A percentile compares a stretch with the other conserved stretches of the same genome.
Conservation (phyloP, 2,329 filamentous ascomycete species). For the Aspergillus caelatus region DNA sequence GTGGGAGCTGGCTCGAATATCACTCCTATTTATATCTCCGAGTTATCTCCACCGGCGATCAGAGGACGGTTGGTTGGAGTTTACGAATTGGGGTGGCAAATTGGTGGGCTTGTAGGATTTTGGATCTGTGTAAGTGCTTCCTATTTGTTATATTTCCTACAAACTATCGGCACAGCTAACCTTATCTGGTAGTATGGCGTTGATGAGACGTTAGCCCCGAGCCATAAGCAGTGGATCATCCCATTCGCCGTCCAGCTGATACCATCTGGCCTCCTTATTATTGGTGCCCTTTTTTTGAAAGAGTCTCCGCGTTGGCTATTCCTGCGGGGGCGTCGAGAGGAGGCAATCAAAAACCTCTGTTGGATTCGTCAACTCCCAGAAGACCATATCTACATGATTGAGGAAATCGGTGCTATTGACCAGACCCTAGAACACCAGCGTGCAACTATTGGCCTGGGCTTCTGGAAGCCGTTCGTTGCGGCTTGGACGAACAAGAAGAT, state of each 20-base stretch:
- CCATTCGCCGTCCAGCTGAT: slow-evolving; percentile 47
- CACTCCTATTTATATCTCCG: slow-evolving; percentile 63
- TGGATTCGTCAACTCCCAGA: slow-evolving; percentile 47
- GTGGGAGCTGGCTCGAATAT: slow-evolving; percentile 61
- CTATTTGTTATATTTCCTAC: slow-evolving; percentile 17
- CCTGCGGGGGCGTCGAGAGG: slow-evolving; percentile 67
- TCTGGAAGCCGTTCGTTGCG: slow-evolving; percentile 71
- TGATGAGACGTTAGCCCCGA: slow-evolving; percentile 34
- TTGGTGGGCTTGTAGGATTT: slow-evolving; percentile 54
- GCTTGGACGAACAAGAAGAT: slow-evolving; percentile 60
- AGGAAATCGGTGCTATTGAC: slow-evolving; percentile 73
- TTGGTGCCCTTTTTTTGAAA: slow-evolving; percentile 63
- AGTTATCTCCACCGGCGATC: slow-evolving; percentile 60
- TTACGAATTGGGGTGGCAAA: slow-evolving; percentile 60
- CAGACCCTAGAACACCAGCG: slow-evolving; percentile 68
- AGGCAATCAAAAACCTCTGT: slow-evolving; percentile 59
- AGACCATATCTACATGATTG: slow-evolving; percentile 65
- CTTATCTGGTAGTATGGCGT: slow-evolving; percentile 56
- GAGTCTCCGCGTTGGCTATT: slow-evolving; percentile 73
- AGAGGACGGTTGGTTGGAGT: slow-evolving; percentile 62
- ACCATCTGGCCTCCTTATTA: slow-evolving; percentile 48
- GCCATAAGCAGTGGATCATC: slow-evolving; percentile 45
- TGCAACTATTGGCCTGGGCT: slow-evolving; percentile 66
- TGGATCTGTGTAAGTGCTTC: slow-evolving; percentile 49
- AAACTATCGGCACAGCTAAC: slow-evolving; percentile 13